Conservation (phyloP, 2,329 filamentous ascomycete genomes). For the Dryadomyces quercivorus region DNA sequence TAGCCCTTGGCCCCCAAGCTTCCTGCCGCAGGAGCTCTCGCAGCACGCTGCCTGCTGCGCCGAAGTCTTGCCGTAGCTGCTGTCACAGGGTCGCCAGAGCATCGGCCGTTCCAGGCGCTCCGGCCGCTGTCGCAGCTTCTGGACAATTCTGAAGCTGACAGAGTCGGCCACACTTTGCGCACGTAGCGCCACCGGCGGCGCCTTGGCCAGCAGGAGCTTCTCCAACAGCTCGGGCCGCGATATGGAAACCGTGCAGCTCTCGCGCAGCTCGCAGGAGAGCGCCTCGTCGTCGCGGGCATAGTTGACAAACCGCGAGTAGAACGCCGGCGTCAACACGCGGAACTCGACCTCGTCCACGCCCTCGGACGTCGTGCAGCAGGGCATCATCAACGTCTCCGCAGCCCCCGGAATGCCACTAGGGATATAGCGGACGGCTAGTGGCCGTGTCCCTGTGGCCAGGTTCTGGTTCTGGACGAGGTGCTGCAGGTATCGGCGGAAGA, state of each 20-base stretch:
- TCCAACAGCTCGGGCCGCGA: conserved; percentile 41
- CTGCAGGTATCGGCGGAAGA: conserved; percentile 35
- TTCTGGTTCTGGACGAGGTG: conserved; percentile 31
- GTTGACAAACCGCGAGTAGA: conserved; percentile 54
- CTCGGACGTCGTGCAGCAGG: conserved; percentile 13
- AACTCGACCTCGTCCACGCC: conserved; percentile 33
- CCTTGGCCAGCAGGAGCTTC: conserved; percentile 29
- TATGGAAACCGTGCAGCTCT: conserved; percentile 45
- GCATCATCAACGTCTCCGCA: conserved; percentile 25
- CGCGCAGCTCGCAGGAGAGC: conserved; percentile 45
- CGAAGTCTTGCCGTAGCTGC: not conserved
- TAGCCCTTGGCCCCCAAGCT: no score
- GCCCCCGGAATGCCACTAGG: conserved; percentile 33
- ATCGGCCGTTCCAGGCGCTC: conserved; percentile 27
- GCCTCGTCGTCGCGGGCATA: conserved; percentile 52
- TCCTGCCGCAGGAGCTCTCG: no score
- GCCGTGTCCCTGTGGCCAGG: not conserved
- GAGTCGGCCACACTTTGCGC: conserved; percentile 25
- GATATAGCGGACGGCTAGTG: conserved; percentile 38
- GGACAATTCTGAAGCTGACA: conserved; percentile 30
- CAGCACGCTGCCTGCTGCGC: conserved; percentile 21
- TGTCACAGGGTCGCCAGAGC: conserved; percentile 13
- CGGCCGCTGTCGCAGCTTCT: conserved; percentile 29
- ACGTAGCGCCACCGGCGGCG: conserved; percentile 20
- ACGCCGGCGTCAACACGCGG: conserved; percentile 48